Evolutionary conservation across 345 rosid genomes (phyloP).

Genomic region (Reutealis trisperma): DNA sequence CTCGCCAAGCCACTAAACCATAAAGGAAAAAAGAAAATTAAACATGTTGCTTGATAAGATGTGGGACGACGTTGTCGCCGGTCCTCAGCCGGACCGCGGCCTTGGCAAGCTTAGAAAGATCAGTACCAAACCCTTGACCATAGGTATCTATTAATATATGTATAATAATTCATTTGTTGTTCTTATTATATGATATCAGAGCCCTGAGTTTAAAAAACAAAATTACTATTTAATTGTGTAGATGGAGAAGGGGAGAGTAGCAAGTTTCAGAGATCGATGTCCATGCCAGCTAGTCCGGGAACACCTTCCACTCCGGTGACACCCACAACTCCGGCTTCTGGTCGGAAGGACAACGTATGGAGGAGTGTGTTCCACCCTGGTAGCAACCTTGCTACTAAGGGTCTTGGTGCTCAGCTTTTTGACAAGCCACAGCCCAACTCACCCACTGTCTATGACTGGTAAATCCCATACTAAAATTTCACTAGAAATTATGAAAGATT

Average conservation of each 20-base stretch:
- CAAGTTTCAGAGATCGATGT: constrained; percentile 52
- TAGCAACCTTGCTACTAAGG: constrained; percentile 81
- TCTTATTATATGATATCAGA: no score
- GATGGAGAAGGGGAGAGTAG: constrained; percentile 50
- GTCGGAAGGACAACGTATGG: constrained; percentile 87
- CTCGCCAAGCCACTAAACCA: no score
- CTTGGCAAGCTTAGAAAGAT: constrained; percentile 73
- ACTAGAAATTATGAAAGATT: no score
- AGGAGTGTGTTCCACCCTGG: constrained; percentile 97
- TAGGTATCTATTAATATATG: background rate
- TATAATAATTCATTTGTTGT: no score
- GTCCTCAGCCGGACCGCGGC: constrained; percentile 93
- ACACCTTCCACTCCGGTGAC: constrained; percentile 71
- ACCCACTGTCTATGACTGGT: constrained; percentile 98
- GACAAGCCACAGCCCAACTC: constrained; percentile 90
- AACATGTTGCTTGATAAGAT: constrained; percentile 64
- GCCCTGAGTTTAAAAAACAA: no score
- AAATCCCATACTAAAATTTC: background rate
- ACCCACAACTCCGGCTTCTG: constrained; percentile 60
- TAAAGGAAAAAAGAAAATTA: background rate
- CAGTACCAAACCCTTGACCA: constrained; percentile 47
- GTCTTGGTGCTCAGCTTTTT: constrained; percentile 58
- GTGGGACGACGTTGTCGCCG: constrained; percentile 89
- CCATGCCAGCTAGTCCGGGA: constrained; percentile 63
- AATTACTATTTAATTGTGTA: background rate